Evolutionary conservation across 768 basidiomycete genomes (phyloP).

Genomic region (Suillus brevipes): DNA sequence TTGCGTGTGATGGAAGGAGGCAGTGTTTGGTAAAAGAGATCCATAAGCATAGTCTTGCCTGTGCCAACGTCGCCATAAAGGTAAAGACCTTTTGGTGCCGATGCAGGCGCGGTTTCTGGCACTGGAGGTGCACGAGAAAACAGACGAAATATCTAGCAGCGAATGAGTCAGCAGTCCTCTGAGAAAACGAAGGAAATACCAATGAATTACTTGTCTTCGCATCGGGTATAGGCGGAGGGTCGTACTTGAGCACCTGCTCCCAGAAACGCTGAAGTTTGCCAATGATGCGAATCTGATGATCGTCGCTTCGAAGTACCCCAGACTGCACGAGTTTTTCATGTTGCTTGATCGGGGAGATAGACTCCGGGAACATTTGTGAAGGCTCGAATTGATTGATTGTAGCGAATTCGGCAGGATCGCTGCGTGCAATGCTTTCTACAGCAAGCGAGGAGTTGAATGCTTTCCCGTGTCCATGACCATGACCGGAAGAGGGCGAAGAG

Average conservation of each 20-base stretch:
- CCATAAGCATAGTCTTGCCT: constrained; percentile 99
- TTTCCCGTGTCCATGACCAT: constrained; percentile 1
- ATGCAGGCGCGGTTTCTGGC: constrained; percentile 40
- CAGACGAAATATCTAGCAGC: constrained; percentile 26
- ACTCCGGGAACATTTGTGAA: not conserved
- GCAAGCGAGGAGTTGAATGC: constrained; percentile 6
- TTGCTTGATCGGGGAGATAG: constrained; percentile 32
- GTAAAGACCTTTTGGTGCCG: constrained; percentile 85
- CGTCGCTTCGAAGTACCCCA: constrained; percentile 68
- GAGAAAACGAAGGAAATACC: constrained; percentile 23
- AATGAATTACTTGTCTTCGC: constrained; percentile 31
- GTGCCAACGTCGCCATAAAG: constrained; percentile 97
- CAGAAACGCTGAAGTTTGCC: constrained; percentile 80
- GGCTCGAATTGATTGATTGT: not conserved
- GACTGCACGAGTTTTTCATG: constrained; percentile 50
- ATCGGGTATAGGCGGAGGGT: constrained; percentile 63
- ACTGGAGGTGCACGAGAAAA: constrained; percentile 28
- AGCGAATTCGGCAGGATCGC: not conserved
- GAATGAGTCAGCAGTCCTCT: constrained; percentile 32
- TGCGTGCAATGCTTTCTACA: not conserved
- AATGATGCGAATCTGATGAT: constrained; percentile 84
- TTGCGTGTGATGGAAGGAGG: constrained; percentile 65
- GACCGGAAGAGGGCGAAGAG: not conserved
- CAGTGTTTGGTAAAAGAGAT: constrained; percentile 88
- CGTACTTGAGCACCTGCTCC: constrained; percentile 65